Conservation (phyloP, 2,329 filamentous ascomycete genomes). For the Colletotrichum theobromicola region DNA sequence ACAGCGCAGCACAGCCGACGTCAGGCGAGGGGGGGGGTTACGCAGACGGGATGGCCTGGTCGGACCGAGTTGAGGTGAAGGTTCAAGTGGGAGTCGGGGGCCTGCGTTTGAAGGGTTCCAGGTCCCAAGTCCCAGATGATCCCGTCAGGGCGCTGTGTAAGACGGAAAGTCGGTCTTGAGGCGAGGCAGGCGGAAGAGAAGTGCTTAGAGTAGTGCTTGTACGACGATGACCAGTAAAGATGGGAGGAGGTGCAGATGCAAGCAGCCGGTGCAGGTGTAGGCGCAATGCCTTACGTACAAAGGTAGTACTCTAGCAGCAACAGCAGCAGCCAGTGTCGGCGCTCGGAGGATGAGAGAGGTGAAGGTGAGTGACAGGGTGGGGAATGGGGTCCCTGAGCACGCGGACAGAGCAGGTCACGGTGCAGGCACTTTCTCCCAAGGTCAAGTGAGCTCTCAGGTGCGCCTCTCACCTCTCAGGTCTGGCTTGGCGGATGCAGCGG, state of each 20-base stretch:
- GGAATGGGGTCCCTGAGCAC: constrained; percentile 15
- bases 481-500: background rate
- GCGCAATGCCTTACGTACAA: too few species aligned
- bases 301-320: too few species aligned
- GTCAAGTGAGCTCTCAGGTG: constrained; percentile 17
- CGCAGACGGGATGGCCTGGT: background rate
- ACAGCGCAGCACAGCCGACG: constrained; percentile 1
- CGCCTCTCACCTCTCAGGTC: too few species aligned
- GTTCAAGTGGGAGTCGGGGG: background rate
- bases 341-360: background rate
- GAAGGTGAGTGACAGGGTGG: background rate
- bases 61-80: background rate
- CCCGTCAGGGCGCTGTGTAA: background rate
- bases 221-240: background rate
- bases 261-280: background rate
- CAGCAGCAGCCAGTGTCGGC: background rate
- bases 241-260: background rate
- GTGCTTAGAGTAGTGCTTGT: background rate
- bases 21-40: background rate
- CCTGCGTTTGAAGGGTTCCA: background rate
- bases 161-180: background rate
- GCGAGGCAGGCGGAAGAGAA: background rate
- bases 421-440: background rate
- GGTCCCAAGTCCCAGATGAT: background rate
- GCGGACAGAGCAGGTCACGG: constrained; percentile 15